Evolutionary conservation across 805 yeast species (phyloP), one percentile per base, ranked within the genome.

Genomic region (Saccharomycopsis microspora): DNA sequence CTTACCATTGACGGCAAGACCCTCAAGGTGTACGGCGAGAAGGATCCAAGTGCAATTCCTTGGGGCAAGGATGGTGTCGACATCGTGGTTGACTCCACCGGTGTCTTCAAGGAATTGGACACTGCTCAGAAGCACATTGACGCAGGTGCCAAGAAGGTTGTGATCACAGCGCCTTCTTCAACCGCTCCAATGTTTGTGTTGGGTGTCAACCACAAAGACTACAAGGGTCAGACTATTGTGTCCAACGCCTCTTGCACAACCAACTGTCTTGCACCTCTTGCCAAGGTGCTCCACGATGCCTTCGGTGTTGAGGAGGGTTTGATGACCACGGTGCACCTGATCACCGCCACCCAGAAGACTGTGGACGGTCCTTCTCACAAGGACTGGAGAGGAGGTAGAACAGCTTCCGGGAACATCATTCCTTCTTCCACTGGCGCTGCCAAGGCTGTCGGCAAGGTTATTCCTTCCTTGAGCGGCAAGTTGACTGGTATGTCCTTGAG

Each of bases 361-460:
- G 85, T 79, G 59, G 85, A 79, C 64, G 84, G 84, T 70, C 82
- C 84, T 64, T 78, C 85, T 65, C 82, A 76, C 71, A 79, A 79
- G 71, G 85, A 78, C 71, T 78, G 85, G 85, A 77, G 85, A 76
- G 84, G 84, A 71, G 85, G 84, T 66, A 75, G 85, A 72, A 76
- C 84, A 59, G 85, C 85, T 62, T 76, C 82, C 54, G 83, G 79
- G 62, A 78, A 79, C 77, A 78, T 79, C 64, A 79, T 79, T 61
- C 85, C 85, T 67, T 78, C 84, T 49, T 76, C 84, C 57, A 79
- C 85, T 48, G 85, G 85, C 74, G 85, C 85, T 58, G 85, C 85
- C 55, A 79, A 79, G 74, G 83, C 83, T 58, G 85, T 79, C 59
- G 84, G 83, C 69, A 77, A 76, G 69, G 84, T 78, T 62, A 76